Conservation (phyloP, 169 alveolate genomes). For the Blepharisma undulans region DNA sequence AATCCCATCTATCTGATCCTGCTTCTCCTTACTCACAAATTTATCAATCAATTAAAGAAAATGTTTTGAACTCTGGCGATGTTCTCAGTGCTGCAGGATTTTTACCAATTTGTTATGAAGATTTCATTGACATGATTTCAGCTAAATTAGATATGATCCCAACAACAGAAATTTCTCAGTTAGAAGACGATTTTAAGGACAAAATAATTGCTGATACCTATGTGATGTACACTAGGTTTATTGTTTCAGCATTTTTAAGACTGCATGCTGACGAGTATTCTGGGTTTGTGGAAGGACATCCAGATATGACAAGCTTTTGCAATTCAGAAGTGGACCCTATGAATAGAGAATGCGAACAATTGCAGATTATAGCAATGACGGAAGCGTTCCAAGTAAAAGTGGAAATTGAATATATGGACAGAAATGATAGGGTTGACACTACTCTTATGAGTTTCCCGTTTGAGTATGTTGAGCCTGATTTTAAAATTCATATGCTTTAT, state of each 20-base stretch:
- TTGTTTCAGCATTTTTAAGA: slow-evolving; percentile 25
- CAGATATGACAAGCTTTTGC: neutral
- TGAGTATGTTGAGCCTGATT: slow-evolving; percentile 4
- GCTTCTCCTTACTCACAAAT: neutral
- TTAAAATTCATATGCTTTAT: slow-evolving; percentile 12
- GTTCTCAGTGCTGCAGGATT: slow-evolving; percentile 22
- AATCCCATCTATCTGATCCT: neutral
- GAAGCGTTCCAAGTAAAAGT: neutral
- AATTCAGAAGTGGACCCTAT: slow-evolving; percentile 37
- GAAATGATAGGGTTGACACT: neutral
- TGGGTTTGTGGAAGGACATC: slow-evolving; percentile 34
- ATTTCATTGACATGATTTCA: slow-evolving; percentile 2
- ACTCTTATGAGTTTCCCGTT: neutral
- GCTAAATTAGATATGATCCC: neutral
- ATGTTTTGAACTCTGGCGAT: neutral
- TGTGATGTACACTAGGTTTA: slow-evolving; percentile 31
- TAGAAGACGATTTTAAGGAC: slow-evolving; percentile 5
- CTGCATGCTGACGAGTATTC: neutral
- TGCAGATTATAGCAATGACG: slow-evolving; percentile 30
- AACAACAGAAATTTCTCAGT: neutral
- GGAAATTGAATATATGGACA: neutral
- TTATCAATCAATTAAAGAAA: neutral
- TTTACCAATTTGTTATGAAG: slow-evolving; percentile 11
- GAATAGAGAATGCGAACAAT: slow-evolving; percentile 35
- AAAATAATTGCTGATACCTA: slow-evolving; percentile 20